Base-by-base conservation (phyloP, 768 basidiomycete genomes). In the Pisolithus tinctorius region DNA sequence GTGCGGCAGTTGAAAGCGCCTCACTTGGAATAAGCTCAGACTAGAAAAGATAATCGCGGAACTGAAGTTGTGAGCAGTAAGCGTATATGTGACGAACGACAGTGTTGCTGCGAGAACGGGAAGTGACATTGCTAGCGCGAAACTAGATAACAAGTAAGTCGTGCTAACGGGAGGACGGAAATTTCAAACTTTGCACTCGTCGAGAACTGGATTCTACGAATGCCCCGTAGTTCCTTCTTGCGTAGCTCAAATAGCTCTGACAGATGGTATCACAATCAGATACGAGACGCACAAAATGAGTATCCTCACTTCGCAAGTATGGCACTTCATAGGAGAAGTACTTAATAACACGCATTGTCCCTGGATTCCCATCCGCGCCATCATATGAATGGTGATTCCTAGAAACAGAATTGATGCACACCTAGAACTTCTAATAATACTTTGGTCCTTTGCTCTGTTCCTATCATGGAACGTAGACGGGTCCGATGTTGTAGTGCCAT, bases 261-360 rank as follows among this genome's bases (percentile, higher is more conserved):
- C 16, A 27, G 3, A 4, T 27, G 6, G 4, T 26, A 11, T 45
- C 13, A 29, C 4, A 23, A 1, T 29, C 6, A n/a, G 17, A 20
- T 20, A 9, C 23, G 39, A n/a, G 4, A 37, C 30, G 29, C 37
- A 43, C 38, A 20, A 57, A 11, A 17, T 20, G 45, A 23, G n/a
- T 39, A 3, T 4, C 66, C 75, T 63, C 53, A 84, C 85, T 73
- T 54, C 80, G 73, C 41, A 86, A 64, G 65, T 86, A 87, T 0
- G 85, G 82, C 1, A 72, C 56, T 65, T 88, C 86, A 55, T 86
- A 87, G 26, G 79, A 82, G 62, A 88, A 88, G 59, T 82, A 85
- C 63, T 86, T 87, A 49, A 88, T 80, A n/a, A 86, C 75, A 4
- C 82, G 76, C 83, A 87, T 86, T 1, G 75, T 76, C 45, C 77